Conservation (phyloP, 2,329 filamentous ascomycete species). For the Epicoccum sorghinum region DNA sequence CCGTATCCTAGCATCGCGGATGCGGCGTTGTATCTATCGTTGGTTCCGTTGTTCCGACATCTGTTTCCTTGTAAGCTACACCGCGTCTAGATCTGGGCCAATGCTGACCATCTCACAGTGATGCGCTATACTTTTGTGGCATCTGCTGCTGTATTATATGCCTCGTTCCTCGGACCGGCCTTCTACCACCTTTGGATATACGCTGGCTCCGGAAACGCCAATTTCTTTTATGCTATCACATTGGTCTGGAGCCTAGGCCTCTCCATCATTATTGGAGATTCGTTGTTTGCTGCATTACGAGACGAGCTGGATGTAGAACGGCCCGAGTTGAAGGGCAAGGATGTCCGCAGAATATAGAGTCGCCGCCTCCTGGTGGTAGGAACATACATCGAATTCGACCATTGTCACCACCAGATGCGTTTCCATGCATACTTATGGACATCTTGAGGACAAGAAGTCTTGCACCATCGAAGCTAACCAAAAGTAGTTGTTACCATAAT, state of each 20-base stretch:
- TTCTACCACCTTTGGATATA: slow-evolving; percentile 99
- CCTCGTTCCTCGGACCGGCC: slow-evolving; percentile 85
- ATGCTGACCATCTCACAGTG: slow-evolving; percentile 56
- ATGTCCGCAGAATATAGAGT: slow-evolving; percentile 77
- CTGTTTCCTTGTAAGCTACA: slow-evolving; percentile 74
- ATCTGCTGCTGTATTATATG: slow-evolving; percentile 82
- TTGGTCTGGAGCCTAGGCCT: slow-evolving; percentile 96
- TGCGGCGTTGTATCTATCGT: slow-evolving; percentile 80
- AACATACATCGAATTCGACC: background rate
- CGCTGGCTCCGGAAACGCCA: slow-evolving; percentile 95
- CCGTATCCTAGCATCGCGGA: slow-evolving; percentile 95
- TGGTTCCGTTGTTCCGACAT: slow-evolving; percentile 87
- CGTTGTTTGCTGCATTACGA: slow-evolving; percentile 83
- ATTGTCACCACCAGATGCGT: background rate
- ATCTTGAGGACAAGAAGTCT: background rate
- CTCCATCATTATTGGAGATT: slow-evolving; percentile 84
- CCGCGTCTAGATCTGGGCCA: background rate
- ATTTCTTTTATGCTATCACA: slow-evolving; percentile 99
- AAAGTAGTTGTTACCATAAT: too few relatives aligned
- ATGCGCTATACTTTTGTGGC: slow-evolving; percentile 94
- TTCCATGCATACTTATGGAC: background rate
- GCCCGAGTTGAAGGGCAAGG: slow-evolving; percentile 87
- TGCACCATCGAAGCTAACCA: background rate
- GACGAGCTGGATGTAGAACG: slow-evolving; percentile 95
- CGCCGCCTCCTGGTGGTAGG: background rate